Evolutionary conservation across 1,284 basidiomycete species (phyloP).

Genomic region (Pholiota adiposa): DNA sequence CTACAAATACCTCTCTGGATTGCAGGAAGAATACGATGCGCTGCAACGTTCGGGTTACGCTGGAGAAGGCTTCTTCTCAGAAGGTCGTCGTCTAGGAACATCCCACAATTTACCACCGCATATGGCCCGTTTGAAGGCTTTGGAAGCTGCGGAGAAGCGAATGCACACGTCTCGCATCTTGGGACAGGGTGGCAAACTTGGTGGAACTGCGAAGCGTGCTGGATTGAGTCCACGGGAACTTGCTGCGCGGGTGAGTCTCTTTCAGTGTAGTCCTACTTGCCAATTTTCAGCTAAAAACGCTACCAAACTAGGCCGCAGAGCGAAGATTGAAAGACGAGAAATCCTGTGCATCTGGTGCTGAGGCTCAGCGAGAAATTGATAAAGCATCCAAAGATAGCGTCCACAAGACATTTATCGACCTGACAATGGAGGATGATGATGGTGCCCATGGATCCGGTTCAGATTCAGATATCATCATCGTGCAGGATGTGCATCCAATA

Average conservation of each 20-base stretch:
- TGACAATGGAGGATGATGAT: constrained; percentile 48
- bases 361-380: constrained; percentile 65
- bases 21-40: constrained; percentile 83
- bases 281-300: neutral
- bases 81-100: constrained; percentile 67
- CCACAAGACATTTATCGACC: constrained; percentile 64
- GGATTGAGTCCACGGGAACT: constrained; percentile 69
- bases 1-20: constrained; percentile 75
- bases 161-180: constrained; percentile 49
- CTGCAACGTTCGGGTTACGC: constrained; percentile 78
- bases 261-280: neutral
- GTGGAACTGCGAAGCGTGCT: constrained; percentile 40
- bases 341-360: constrained; percentile 64
- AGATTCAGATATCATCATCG: constrained; percentile 36
- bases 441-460: constrained; percentile 21
- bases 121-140: constrained; percentile 64
- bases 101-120: constrained; percentile 70
- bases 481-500: constrained; percentile 22
- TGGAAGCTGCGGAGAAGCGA: constrained; percentile 80
- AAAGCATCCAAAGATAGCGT: constrained; percentile 72
- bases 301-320: constrained; percentile 72
- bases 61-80: constrained; percentile 82
- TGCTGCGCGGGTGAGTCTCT: constrained; percentile 68
- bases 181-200: constrained; percentile 59
- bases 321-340: constrained; percentile 73